phyloP scores from a whole-genome alignment of 495 filamentous ascomycete genomes.

The Stereocaulon alpinum region DNA sequence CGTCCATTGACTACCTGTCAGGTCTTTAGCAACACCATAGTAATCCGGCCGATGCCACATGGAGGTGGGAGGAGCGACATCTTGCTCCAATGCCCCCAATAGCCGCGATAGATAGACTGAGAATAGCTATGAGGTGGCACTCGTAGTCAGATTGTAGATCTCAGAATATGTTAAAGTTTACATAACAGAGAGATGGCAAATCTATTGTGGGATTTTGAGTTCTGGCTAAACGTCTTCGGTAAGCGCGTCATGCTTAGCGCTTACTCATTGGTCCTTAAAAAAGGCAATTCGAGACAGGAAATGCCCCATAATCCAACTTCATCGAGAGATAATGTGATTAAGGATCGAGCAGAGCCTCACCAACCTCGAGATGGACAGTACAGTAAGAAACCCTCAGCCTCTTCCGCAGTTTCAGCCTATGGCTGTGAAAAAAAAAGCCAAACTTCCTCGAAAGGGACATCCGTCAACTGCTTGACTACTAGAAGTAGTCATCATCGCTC shows the following conservation, averaged over 20 bases:
- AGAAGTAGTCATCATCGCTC: not conserved
- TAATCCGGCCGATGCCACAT: not conserved
- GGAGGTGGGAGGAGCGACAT: not conserved
- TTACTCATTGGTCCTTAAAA: constrained; percentile 6
- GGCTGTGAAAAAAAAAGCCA: not conserved
- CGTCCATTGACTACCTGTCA: not conserved
- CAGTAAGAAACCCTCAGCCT: not conserved
- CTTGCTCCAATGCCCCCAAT: not conserved
- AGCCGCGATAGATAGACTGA: not conserved
- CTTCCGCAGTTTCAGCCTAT: not conserved
- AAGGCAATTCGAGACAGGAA: not conserved
- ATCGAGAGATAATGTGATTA: not conserved
- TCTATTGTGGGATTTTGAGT: constrained; percentile 9
- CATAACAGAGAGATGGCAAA: not conserved
- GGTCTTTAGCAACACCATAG: not conserved
- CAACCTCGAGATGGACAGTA: not conserved
- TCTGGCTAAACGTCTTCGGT: not conserved
- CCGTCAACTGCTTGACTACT: not conserved
- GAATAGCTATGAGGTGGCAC: not conserved
- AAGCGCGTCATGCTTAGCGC: not conserved
- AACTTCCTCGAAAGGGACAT: not conserved
- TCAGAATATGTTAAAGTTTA: not conserved
- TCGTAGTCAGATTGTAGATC: constrained; percentile 3
- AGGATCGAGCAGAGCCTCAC: not conserved
- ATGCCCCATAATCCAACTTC: not conserved